Base-by-base conservation (phyloP, 2,329 filamentous ascomycete species). In the Graphium sp. region DNA sequence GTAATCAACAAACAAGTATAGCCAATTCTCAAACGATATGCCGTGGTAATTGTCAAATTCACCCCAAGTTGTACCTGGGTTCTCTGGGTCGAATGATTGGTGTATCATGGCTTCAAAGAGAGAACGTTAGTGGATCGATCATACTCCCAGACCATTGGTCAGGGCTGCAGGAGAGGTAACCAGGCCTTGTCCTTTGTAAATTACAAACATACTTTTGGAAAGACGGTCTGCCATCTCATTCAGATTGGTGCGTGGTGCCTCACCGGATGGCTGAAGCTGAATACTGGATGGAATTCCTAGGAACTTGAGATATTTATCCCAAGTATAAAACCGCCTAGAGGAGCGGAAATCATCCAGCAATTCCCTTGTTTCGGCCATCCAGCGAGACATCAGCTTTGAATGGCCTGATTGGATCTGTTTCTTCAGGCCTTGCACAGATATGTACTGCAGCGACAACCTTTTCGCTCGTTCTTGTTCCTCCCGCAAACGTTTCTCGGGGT, bases 1-100 rank as follows among this genome's bases (percentile, higher is more conserved):
- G 45, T 91, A 91, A 42, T 89, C 80, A 20, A 91, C 65, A 45
- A 98, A 93, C 1, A 93, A 63, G 39, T 91, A 80, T 4, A 94
- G 65, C 89, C 89, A 98, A 26, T 73, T 66, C 33, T 74, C 62
- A 44, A 95, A 93, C 0, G 73, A 58, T 26, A 95, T 80, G 6
- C 78, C 79, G 38, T 82, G 75, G 44, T 83, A 85, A 34, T 46
- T 58, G 16, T 54, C 53, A 4, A 51, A 46, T 17, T 44, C 45
- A 26, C 39, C 46, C 0, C 17, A 14, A 13, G 16, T 20, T 7
- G 19, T 15, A 9, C 22, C 17, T 20, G 23, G 28, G 12, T 26
- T 28, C 2, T 24, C 29, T n/a, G 20, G 20, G 20, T 24, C 17
- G 15, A 34, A 35, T 26, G 15, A 32, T 38, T 21, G 35, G 28